Evolutionary conservation across 208 protist species (phyloP), one percentile per base, ranked within the genome.

Genomic region (Trypanosoma rangeli): DNA sequence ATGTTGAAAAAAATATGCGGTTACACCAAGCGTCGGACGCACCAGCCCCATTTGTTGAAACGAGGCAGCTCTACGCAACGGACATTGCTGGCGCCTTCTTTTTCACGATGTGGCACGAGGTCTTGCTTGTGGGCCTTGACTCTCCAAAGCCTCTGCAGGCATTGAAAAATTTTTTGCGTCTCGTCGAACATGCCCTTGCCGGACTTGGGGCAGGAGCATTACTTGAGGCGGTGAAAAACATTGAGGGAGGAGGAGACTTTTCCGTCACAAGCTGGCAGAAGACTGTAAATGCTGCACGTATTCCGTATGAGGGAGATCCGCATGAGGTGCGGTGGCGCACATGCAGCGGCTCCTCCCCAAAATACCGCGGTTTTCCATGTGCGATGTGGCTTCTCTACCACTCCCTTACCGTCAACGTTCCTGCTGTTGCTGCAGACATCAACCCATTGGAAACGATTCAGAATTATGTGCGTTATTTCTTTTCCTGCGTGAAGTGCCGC

Each of bases 321-420:
- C 57, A 66, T 13, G 44, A 74, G 10, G 73, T 88, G 31, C n/a
- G 49, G 28, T 93, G 87, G 87, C 31, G 33, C 42, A 88, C 84
- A 3, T 93, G 87, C 72, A 58, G 44, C 3, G 87, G 87, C n/a
- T 89, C 82, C 7, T 78, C 73, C 2, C 82, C 75, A 75, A 54
- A 74, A 18, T 85, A 87, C 54, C 81, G 87, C 35, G 87, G 87
- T 24, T 88, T 89, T 59, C 82, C 87, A 20, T 93, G 87, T 56
- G 87, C 75, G 16, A 71, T 88, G 76, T 93, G 87, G 87, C 70
- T 93, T 39, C 84, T 93, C 54, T 90, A 84, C 39, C 87, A 93
- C 69, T 52, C 86, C 7, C 72, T 92, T n/a, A 80, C 83, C 4
- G 83, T 68, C 15, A 71, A 77, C 54, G 55, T 66, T 42, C 20